Percentiles rank a stretch among this genome's conserved stretches.
Conservation (phyloP, 192 early-diverging fungal genomes). For the Jimgerdemannia flammicorona region DNA sequence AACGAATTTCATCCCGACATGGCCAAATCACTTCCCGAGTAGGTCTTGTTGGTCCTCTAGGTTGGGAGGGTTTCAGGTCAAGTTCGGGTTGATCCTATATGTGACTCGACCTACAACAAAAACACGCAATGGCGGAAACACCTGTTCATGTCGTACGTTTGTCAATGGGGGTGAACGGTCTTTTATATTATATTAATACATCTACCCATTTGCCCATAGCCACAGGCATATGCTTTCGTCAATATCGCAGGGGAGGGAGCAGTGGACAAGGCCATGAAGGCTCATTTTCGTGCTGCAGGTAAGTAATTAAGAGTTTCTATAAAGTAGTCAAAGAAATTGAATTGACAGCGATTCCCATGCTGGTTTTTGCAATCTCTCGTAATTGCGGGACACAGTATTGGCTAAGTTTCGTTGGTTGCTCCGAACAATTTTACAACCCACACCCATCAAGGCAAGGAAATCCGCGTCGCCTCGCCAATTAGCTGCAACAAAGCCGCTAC, state of each 20-base stretch:
- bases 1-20: too few relatives aligned
- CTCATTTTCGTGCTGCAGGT: slow-evolving; percentile 70
- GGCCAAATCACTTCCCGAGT: too few relatives aligned
- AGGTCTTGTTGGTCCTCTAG: too few relatives aligned
- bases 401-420: background rate
- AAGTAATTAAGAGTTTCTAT: slow-evolving; percentile 3
- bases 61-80: too few relatives aligned
- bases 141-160: slow-evolving; percentile 17
- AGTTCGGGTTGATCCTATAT: too few relatives aligned
- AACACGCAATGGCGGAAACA: background rate
- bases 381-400: too few relatives aligned
- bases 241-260: slow-evolving; percentile 60
- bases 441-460: slow-evolving; percentile 59
- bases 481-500: background rate
- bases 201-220: background rate
- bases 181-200: too few relatives aligned
- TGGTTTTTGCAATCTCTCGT: too few relatives aligned
- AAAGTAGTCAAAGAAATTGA: background rate
- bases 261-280: slow-evolving; percentile 56
- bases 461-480: slow-evolving; percentile 29
- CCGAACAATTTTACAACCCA: slow-evolving; percentile 44
- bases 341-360: too few relatives aligned
- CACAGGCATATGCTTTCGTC: slow-evolving; percentile 63
- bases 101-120: too few relatives aligned
- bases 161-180: background rate